These are phyloP conservation scores for Xylariaceae sp. DNA, from an alignment of 2,329 filamentous ascomycete genomes.

Conservation along the genomic window DNA sequence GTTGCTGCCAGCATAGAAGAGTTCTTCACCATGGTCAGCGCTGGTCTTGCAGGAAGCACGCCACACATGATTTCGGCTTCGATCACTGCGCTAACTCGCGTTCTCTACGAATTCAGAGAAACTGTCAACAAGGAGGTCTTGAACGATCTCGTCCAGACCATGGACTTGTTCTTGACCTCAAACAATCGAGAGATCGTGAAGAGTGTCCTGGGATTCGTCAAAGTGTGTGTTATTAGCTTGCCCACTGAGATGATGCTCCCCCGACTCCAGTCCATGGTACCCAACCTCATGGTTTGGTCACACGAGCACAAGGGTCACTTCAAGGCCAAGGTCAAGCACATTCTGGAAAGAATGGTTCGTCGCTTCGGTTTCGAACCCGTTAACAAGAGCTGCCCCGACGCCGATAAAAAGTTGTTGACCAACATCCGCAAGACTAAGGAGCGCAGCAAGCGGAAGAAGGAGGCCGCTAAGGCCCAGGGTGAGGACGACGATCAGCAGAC, in stretches of 20 bases:
- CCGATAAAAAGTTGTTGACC: constrained; percentile 80
- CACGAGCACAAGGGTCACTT: constrained; percentile 98
- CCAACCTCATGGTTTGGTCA: constrained; percentile 91
- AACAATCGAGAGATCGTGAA: constrained; percentile 97
- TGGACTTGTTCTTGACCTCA: constrained; percentile 92
- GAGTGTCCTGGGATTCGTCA: constrained; percentile 91
- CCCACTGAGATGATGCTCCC: constrained; percentile 74
- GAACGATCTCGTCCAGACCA: constrained; percentile 81
- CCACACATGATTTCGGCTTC: constrained; percentile 97
- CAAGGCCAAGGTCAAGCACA: constrained; percentile 96
- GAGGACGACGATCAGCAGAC: constrained; percentile 51
- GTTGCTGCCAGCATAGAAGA: constrained; percentile 83
- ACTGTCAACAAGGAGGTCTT: constrained; percentile 64
- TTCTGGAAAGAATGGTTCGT: constrained; percentile 87
- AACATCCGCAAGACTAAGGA: constrained; percentile 97
- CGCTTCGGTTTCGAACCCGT: constrained; percentile 81
- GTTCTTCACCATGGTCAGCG: constrained; percentile 97
- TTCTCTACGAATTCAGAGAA: constrained; percentile 84
- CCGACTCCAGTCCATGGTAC: constrained; percentile 70
- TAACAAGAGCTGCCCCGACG: constrained; percentile 74
- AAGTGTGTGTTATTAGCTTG: constrained; percentile 85
- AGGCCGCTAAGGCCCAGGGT: constrained; percentile 53
- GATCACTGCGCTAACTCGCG: constrained; percentile 90
- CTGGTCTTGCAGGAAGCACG: constrained; percentile 84
- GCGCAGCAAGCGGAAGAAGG: constrained; percentile 84